phyloP scores from a whole-genome alignment of 2,329 filamentous ascomycete genomes.

The Coniochaeta ligniaria region DNA sequence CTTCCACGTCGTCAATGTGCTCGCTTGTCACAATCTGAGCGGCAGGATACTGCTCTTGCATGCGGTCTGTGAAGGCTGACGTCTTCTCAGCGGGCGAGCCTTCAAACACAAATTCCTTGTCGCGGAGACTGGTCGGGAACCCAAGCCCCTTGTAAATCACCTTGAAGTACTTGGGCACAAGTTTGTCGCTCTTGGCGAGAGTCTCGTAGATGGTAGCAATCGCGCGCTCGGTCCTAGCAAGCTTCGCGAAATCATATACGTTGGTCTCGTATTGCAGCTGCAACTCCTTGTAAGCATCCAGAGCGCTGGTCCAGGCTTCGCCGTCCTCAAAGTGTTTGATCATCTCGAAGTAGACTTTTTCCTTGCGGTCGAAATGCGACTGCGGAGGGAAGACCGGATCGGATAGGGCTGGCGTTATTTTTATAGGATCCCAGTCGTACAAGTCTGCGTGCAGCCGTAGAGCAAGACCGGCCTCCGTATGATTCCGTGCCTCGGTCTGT shows the following conservation, averaged over 20 bases:
- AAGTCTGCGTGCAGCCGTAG: conserved; percentile 86
- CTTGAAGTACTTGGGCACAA: conserved; percentile 81
- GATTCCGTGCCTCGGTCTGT: conserved; percentile 69
- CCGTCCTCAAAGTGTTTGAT: conserved; percentile 92
- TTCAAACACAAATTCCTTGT: conserved; percentile 92
- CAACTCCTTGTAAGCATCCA: conserved; percentile 84
- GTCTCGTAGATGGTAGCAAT: conserved; percentile 90
- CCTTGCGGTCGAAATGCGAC: conserved; percentile 85
- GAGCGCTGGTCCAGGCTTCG: conserved; percentile 84
- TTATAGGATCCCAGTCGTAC: conserved; percentile 80
- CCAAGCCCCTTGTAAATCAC: conserved; percentile 85
- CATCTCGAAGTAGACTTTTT: conserved; percentile 87
- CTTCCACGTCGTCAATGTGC: conserved; percentile 73
- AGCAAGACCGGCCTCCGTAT: conserved; percentile 82
- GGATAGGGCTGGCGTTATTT: conserved; percentile 54
- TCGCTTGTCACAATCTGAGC: conserved; percentile 72
- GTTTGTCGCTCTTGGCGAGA: conserved; percentile 72
- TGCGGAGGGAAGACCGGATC: conserved; percentile 79
- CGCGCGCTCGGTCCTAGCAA: conserved; percentile 80
- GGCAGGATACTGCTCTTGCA: conserved; percentile 83
- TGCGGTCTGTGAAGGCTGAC: conserved; percentile 77
- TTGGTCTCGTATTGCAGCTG: conserved; percentile 87
- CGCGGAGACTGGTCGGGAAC: conserved; percentile 71
- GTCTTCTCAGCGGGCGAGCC: conserved; percentile 70
- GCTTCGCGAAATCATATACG: conserved; percentile 83